Evolutionary conservation across 1,139 yeast genomes (phyloP), one percentile per base, ranked within the genome.

Genomic region (Blastobotrys indianensis): DNA sequence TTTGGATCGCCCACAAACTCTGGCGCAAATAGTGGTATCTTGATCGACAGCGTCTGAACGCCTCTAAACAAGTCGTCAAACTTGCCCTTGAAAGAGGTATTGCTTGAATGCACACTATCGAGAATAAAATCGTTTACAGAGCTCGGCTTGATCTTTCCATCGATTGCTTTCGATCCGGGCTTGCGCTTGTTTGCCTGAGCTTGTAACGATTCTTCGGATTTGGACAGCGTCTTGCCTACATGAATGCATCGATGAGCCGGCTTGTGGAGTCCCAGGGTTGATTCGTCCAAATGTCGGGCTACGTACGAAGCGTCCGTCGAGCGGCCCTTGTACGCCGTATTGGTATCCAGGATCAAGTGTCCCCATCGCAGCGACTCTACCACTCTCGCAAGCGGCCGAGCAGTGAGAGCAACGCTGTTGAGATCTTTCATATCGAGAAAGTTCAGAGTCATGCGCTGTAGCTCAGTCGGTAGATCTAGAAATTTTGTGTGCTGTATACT

Each of bases 291-390:
- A 30, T 42, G 45, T 13, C 41, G 16, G 4, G 40, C 17, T 12
- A 37, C 40, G 23, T 25, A 37, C 7, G 17, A 11, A 7, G 25
- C 12, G 5, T 37, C 40, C 5, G 40, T 10, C 16, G 40, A n/a
- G 6, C 32, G 3, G 10, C 40, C 32, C 15, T 28, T 37, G 28
- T 37, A 37, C 3, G 41, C 41, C 13, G 41, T 11, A 8, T n/a
- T 36, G 9, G 28, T n/a, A 29, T 42, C 45, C 16, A 42, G 20
- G 23, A 42, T 32, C 15, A 42, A 17, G 23, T 36, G 40, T 9
- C 12, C n/a, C 45, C 45, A 42, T 23, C 45, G 36, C 16, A 42
- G 3, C 13, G n/a, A 3, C 9, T 42, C 37, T 4, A 42, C 40
- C 3, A 16, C 41, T 13, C 31, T 4, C 2, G 32, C 28, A 2